Conservation (phyloP, 1,284 basidiomycete genomes). For the Trametes versicolor region DNA sequence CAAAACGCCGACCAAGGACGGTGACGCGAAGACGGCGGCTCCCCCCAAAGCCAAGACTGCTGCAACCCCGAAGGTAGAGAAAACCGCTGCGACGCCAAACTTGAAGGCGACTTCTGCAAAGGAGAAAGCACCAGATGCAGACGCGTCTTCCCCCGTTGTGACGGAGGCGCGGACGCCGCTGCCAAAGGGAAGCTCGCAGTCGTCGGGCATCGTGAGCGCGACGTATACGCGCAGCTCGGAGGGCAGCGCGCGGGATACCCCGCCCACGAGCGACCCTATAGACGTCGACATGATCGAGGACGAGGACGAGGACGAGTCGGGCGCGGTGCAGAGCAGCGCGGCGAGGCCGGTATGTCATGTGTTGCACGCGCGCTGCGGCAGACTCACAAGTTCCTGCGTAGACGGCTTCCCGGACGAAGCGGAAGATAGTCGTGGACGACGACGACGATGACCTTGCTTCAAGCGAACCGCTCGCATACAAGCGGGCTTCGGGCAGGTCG, state of each 20-base stretch:
- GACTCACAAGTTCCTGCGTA: constrained; percentile 5
- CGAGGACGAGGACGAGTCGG: constrained; percentile 55
- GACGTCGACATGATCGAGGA: constrained; percentile 76
- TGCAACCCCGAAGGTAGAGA: constrained; percentile 34
- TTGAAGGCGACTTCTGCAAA: neutral
- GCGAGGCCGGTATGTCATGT: constrained; percentile 23
- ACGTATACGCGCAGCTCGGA: constrained; percentile 60
- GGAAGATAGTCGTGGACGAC: constrained; percentile 74
- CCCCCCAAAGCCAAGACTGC: constrained; percentile 39
- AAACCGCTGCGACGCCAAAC: constrained; percentile 32
- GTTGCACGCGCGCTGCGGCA: neutral
- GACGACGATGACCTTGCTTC: constrained; percentile 68
- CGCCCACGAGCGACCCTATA: constrained; percentile 78
- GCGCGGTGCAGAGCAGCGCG: constrained; percentile 34
- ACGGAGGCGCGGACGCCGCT: constrained; percentile 40
- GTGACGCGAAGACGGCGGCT: constrained; percentile 37
- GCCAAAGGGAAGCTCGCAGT: constrained; percentile 40
- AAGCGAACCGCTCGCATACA: constrained; percentile 38
- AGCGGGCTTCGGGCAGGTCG: constrained; percentile 34
- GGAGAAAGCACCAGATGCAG: constrained; percentile 2
- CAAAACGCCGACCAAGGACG: constrained; percentile 49
- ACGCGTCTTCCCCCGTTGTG: constrained; percentile 37
- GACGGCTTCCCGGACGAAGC: constrained; percentile 57
- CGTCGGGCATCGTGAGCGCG: constrained; percentile 44
- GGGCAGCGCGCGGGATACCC: constrained; percentile 61